phyloP scores from a whole-genome alignment of 805 yeast genomes.

The Myxozyma melibiosi region DNA sequence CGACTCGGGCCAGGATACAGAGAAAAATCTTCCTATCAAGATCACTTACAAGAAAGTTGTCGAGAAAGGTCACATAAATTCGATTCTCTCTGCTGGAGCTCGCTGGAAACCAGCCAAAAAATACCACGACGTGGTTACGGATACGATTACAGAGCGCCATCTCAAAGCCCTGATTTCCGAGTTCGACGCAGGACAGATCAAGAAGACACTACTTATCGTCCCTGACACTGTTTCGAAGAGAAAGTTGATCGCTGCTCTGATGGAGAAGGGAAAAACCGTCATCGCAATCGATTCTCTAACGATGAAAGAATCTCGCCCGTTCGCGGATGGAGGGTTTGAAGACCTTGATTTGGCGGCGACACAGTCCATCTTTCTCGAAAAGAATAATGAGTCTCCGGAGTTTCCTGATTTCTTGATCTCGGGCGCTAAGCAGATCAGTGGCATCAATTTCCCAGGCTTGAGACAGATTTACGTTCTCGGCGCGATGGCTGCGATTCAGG shows the following conservation, averaged over 20 bases:
- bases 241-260: conserved; percentile 1
- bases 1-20: background rate
- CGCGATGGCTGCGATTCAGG: background rate
- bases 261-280: background rate
- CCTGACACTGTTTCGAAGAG: conserved; percentile 19
- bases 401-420: conserved; percentile 25
- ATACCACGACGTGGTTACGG: background rate
- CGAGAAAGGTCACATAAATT: background rate
- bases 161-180: conserved; percentile 1
- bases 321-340: background rate
- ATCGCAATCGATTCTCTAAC: background rate
- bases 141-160: conserved; percentile 2
- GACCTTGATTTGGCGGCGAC: conserved; percentile 13
- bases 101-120: background rate
- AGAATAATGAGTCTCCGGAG: background rate
- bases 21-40: background rate
- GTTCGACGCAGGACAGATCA: background rate
- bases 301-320: background rate
- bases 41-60: background rate
- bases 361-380: conserved; percentile 4
- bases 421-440: conserved; percentile 15
- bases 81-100: background rate
- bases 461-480: conserved; percentile 28
- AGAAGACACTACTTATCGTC: conserved; percentile 19
- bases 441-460: conserved; percentile 29